Base-by-base conservation (phyloP, 148 eudicot species). In the Amaranthus palmeri region DNA sequence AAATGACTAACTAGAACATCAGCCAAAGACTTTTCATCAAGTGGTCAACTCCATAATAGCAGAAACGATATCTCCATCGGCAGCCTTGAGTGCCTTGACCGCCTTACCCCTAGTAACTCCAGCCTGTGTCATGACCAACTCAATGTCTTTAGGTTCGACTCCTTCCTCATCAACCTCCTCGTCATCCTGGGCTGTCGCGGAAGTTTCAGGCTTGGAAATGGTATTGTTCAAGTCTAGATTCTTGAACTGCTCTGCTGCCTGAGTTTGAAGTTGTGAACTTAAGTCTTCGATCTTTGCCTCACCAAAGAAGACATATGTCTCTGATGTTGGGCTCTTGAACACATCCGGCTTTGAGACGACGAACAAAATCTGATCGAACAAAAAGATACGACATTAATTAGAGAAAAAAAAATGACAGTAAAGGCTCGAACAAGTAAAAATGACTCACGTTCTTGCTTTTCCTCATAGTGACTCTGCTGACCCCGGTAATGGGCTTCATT, bases 161-260 rank as follows among this genome's bases (percentile, higher is more conserved):
- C 95, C 95, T 15, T 88, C 83, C 57, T 88, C 90, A 52, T 92
- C 95, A 8, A 83, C 87, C 8, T 86, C 93, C 77, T 91, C 97
- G 12, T 91, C 93, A 25, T 87, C 92, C 61, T 87, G 83, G 67
- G 80, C 84, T 49, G 64, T 73, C 18, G 87, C 70, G 15, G 97
- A 84, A 3, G 88, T 66, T 72, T 90, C 96, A 0, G 93, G 86
- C 72, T 88, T 88, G 3, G 92, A 72, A 10, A 79, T 72, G 49
- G 88, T 78, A n/a, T 80, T 74, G 81, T 85, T 82, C 75, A 90
- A 75, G 74, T 90, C 84, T 4, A 93, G 97, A 68, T 88, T 84
- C 83, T 82, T 92, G 79, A 92, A 92, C 71, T 92, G 96, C 82
- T 92, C 92, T 2, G 97, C 97, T n/a, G 96, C 97, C 73, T 90